Evolutionary conservation across 1,284 basidiomycete species (phyloP).

Genomic region (Coniophora puteana): DNA sequence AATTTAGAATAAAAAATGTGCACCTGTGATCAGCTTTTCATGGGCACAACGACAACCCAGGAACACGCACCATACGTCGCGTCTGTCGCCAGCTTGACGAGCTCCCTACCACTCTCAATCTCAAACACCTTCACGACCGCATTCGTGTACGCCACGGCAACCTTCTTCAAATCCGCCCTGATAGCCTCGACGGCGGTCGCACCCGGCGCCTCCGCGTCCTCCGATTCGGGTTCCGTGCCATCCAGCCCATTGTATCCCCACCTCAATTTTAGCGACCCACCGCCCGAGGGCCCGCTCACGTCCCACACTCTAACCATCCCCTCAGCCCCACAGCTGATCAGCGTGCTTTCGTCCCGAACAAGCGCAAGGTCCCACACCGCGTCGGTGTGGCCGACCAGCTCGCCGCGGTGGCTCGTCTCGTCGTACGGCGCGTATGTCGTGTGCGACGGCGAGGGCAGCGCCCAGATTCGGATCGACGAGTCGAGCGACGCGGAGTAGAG

Average conservation of each 20-base stretch:
- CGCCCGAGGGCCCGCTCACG: constrained; percentile 57
- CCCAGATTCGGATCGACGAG: constrained; percentile 91
- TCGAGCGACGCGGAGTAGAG: constrained; percentile 94
- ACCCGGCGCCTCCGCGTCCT: constrained; percentile 52
- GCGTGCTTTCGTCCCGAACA: constrained; percentile 68
- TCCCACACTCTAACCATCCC: constrained; percentile 94
- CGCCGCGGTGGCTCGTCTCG: constrained; percentile 69
- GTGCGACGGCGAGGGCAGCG: constrained; percentile 65
- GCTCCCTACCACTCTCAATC: constrained; percentile 80
- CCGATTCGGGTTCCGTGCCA: constrained; percentile 45
- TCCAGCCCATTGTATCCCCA: constrained; percentile 80
- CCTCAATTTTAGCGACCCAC: constrained; percentile 60
- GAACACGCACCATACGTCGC: constrained; percentile 62
- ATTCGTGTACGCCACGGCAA: constrained; percentile 90
- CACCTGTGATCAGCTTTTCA: constrained; percentile 9
- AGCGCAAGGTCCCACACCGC: constrained; percentile 93
- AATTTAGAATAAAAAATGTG: constrained; percentile 6
- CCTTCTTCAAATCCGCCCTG: constrained; percentile 74
- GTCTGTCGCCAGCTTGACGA: constrained; percentile 66
- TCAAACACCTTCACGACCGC: constrained; percentile 90
- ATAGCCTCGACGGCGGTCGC: constrained; percentile 82
- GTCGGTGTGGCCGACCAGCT: constrained; percentile 90
- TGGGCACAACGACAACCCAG: constrained; percentile 7
- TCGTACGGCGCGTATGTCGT: constrained; percentile 91
- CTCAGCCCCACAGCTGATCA: constrained; percentile 90